Base-by-base conservation (phyloP, 305 asterid species). In the Rubia peregrina region DNA sequence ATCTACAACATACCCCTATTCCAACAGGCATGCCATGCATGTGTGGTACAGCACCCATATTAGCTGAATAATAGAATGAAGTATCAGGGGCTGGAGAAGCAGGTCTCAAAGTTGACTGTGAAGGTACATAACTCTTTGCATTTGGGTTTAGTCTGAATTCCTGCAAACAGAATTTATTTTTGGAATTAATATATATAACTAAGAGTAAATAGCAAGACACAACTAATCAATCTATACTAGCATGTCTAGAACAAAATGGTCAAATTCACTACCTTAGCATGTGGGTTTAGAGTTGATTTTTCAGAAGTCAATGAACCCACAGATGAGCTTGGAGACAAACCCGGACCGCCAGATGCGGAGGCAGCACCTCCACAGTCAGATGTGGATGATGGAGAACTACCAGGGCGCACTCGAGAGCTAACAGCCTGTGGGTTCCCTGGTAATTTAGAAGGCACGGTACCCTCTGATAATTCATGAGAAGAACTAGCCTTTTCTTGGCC, bases 11-110 rank as follows among this genome's bases (percentile, higher is more conserved):
- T 80, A 91, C 98, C 89, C 98, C 97, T 63, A 84, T 66, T 73
- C 96, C 92, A 63, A 85, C 86, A 42, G 96, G 86, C 96, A 87
- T 85, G 76, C 96, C 92, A 56, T 82, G 97, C 94, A 93, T 89
- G 79, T 88, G 95, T 2, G 88, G 68, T 67, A 84, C 85, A 67
- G 88, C 76, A 71, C 85, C 71, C 85, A 88, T 71, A 76, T 86
- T 90, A 81, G 95, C 80, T 69, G 89, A 89, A 81, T 94, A 91
- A 74, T 91, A 91, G 80, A 88, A 89, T 62, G 99, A 74, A 77
- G 84, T 79, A 70, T 90, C 95, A 43, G 91, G 81, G 67, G 76
- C 87, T 67, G 96, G 97, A 73, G 99, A 87, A 70, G 93, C 82
- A 72, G 95, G 85, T 74, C 95, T 85, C 72, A 86, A 49, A 61